phyloP scores from a whole-genome alignment of 306 rosid species.

The Gynostemma pentaphyllum region DNA sequence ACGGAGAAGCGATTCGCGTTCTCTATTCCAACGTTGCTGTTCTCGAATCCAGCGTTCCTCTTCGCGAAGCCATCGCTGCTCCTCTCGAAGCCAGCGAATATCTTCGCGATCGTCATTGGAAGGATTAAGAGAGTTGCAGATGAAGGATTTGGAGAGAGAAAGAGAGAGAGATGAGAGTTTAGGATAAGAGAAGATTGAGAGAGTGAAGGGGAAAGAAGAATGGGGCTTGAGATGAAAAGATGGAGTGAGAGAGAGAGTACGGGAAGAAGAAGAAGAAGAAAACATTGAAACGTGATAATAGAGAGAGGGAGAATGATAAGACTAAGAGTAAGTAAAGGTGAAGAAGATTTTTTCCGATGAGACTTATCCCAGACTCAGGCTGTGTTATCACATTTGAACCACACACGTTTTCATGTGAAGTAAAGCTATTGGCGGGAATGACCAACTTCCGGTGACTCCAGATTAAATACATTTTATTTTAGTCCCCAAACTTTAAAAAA shows the following conservation, averaged over 20 bases:
- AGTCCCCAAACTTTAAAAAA: too few species aligned
- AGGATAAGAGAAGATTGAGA: constrained; percentile 16
- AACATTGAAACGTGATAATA: background rate
- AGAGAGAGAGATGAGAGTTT: constrained; percentile 14
- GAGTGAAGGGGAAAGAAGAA: constrained; percentile 8
- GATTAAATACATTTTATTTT: too few species aligned
- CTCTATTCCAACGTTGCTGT: constrained; percentile 60
- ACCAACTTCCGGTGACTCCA: too few species aligned
- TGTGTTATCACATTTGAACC: too few species aligned
- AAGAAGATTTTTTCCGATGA: background rate
- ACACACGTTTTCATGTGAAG: too few species aligned
- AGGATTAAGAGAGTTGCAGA: constrained; percentile 19
- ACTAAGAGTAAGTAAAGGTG: background rate
- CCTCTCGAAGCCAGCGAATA: constrained; percentile 72
- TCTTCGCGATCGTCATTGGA: constrained; percentile 37
- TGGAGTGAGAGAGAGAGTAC: constrained; percentile 16
- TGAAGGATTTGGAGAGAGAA: constrained; percentile 23
- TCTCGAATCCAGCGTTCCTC: constrained; percentile 80
- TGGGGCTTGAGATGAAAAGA: constrained; percentile 9
- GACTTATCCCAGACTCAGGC: background rate
- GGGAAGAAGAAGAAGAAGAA: constrained; percentile 1
- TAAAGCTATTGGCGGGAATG: too few species aligned
- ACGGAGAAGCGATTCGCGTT: constrained; percentile 58
- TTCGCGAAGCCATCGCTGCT: constrained; percentile 81
- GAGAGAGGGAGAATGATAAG: background rate